These are phyloP conservation scores for Boletellus deceptivus DNA, from an alignment of 1,284 basidiomycete species.

Conservation along the genomic window DNA sequence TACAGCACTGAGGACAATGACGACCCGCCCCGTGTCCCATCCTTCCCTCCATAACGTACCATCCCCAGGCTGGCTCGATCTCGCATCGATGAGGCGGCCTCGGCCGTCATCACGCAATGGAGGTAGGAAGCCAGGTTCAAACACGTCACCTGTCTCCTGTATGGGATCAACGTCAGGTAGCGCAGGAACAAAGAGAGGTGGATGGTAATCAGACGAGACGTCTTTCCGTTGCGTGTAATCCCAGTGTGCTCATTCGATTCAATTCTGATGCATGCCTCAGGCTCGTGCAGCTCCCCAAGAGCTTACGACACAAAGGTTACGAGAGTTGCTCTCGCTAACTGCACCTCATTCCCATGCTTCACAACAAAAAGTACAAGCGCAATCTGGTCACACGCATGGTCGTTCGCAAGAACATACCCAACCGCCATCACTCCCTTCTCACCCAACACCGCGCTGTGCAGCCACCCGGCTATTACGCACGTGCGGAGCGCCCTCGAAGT, in stretches of 20 bases:
- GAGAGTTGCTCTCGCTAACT: constrained; percentile 23
- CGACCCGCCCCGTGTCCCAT: background rate
- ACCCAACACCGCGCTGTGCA: no score
- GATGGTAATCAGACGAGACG: constrained; percentile 10
- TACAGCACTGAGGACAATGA: constrained; percentile 6
- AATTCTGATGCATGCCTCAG: background rate
- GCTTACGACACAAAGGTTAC: constrained; percentile 23
- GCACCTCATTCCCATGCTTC: constrained; percentile 2
- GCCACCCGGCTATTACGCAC: no score
- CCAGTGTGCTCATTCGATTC: no score
- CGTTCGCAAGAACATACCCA: constrained; percentile 3
- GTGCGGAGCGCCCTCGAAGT: no score
- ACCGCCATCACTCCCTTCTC: no score
- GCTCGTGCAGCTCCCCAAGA: constrained; percentile 1
- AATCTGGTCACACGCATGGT: constrained; percentile 1
- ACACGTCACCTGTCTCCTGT: background rate
- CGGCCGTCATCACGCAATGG: background rate
- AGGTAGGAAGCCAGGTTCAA: background rate
- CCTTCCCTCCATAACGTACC: constrained; percentile 3
- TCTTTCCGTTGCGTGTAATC: background rate
- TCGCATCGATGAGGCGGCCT: constrained; percentile 9
- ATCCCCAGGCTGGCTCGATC: constrained; percentile 13
- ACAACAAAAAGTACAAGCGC: background rate
- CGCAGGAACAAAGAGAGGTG: constrained; percentile 2
- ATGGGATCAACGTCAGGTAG: constrained; percentile 1